These are phyloP conservation scores for Nymphaea colorata DNA, from an alignment of 164 flowering plant genomes.

Conservation along the genomic window DNA sequence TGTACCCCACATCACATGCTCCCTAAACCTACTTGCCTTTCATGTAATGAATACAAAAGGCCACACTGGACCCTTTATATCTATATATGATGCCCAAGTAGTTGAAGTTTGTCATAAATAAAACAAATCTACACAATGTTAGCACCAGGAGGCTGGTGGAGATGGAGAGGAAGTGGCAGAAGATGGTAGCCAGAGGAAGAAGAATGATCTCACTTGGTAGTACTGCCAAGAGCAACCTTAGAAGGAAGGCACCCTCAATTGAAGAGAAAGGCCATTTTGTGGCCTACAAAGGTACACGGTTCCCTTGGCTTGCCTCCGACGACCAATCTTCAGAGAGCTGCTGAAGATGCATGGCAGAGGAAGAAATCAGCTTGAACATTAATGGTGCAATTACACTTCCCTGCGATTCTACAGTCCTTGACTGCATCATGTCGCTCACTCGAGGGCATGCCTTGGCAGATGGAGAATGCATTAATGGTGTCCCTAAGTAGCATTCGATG, in stretches of 20 bases:
- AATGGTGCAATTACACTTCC: background rate
- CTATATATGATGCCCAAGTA: no score
- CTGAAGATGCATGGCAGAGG: background rate
- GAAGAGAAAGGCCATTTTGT: background rate
- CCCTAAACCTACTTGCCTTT: no score
- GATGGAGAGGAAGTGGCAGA: slow-evolving; percentile 8
- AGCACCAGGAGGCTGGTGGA: slow-evolving; percentile 4
- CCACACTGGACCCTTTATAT: no score
- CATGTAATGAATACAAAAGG: no score
- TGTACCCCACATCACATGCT: no score
- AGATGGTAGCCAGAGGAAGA: slow-evolving; percentile 3
- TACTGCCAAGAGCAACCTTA: background rate
- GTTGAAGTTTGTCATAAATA: no score
- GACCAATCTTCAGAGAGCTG: background rate
- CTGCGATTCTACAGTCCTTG: background rate
- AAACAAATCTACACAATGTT: background rate
- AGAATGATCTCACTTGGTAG: background rate
- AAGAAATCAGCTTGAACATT: background rate
- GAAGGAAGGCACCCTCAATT: background rate
- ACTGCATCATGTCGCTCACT: background rate
- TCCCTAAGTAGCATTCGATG: background rate
- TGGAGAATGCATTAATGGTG: background rate
- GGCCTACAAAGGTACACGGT: background rate
- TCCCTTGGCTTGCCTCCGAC: background rate
- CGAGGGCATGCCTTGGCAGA: background rate